phyloP scores from a whole-genome alignment of 805 yeast species.

The Metschnikowia colocasiae region DNA sequence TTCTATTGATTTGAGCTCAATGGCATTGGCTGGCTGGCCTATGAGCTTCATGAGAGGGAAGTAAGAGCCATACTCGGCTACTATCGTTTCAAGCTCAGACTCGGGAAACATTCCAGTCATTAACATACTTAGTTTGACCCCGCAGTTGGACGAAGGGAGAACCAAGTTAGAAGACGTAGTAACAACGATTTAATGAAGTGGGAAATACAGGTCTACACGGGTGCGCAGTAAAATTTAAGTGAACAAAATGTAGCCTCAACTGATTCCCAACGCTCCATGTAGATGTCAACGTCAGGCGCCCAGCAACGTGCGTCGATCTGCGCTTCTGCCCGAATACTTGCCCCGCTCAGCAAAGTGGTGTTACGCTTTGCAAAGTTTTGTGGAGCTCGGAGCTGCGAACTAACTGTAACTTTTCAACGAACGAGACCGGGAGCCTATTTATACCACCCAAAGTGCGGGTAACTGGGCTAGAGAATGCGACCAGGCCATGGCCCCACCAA shows the following conservation, averaged over 20 bases:
- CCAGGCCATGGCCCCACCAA: neutral
- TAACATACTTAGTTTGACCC: neutral
- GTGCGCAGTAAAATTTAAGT: slow-evolving; percentile 4
- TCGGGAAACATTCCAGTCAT: neutral
- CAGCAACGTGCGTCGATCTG: slow-evolving; percentile 23
- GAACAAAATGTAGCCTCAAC: slow-evolving; percentile 20
- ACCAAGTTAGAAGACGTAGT: neutral
- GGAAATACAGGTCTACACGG: neutral
- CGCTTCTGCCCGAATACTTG: slow-evolving; percentile 19
- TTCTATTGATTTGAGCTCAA: slow-evolving; percentile 12
- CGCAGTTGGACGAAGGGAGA: too few relatives aligned
- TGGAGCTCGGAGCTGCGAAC: slow-evolving; percentile 21
- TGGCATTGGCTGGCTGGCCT: slow-evolving; percentile 1
- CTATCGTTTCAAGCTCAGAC: slow-evolving; percentile 4
- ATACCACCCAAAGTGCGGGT: slow-evolving; percentile 11
- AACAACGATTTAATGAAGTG: neutral
- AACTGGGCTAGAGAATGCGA: slow-evolving; percentile 5
- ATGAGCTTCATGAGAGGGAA: slow-evolving; percentile 8
- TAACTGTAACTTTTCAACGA: slow-evolving; percentile 8
- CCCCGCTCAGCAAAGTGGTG: slow-evolving; percentile 14
- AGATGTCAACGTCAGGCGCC: slow-evolving; percentile 24
- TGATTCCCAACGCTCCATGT: slow-evolving; percentile 23
- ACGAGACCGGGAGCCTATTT: neutral
- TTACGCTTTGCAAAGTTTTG: slow-evolving; percentile 10
- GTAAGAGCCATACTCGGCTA: slow-evolving; percentile 13